Conservation (phyloP, 768 basidiomycete genomes). For the Leccinum boreale region DNA sequence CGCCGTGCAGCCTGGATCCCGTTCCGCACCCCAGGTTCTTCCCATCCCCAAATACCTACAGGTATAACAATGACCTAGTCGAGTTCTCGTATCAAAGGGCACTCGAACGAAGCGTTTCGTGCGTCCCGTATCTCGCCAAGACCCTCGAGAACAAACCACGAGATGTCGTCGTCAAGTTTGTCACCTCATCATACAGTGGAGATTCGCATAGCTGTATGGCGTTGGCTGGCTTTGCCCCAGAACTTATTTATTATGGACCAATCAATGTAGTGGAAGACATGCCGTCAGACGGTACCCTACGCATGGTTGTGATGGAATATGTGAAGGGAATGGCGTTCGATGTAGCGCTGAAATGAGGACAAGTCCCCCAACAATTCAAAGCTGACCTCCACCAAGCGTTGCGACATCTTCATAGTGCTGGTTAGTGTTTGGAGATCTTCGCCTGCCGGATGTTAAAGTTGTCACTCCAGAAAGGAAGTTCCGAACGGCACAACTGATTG, state of each 20-base stretch:
- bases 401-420: constrained; percentile 25
- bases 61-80: background rate
- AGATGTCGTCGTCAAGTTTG: constrained; percentile 38
- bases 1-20: background rate
- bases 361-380: constrained; percentile 13
- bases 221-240: constrained; percentile 22
- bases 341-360: background rate
- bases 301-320: constrained; percentile 42
- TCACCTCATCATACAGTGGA: constrained; percentile 28
- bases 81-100: constrained; percentile 20
- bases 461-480: constrained; percentile 7
- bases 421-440: constrained; percentile 40
- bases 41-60: constrained; percentile 15
- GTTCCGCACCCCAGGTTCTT: constrained; percentile 15
- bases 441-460: constrained; percentile 33
- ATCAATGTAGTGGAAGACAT: constrained; percentile 5
- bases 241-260: constrained; percentile 30
- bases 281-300: constrained; percentile 16
- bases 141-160: background rate
- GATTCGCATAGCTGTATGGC: constrained; percentile 34
- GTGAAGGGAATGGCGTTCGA: constrained; percentile 17
- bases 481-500: background rate
- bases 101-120: constrained; percentile 16
- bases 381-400: constrained; percentile 21
- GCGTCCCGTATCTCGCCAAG: constrained; percentile 24